Conservation (phyloP, 352 stramenopile species). For the Phytopythium oedochilum region DNA sequence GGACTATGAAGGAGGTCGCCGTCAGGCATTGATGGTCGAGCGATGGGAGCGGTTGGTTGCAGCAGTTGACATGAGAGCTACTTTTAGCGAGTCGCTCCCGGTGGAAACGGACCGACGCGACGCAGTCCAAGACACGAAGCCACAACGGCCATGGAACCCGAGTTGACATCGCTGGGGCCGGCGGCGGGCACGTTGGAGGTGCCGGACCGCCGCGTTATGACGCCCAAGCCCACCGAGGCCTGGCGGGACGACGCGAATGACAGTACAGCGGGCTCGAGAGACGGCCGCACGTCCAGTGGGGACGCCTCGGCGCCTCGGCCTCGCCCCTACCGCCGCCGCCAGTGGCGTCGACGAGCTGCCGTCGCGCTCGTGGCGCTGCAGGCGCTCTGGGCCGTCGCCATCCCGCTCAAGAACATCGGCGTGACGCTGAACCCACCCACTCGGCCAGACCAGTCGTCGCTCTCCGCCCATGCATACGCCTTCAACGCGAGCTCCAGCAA, state of each 20-base stretch:
- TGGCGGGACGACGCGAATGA: not conserved
- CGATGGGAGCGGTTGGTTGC: no score
- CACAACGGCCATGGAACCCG: not conserved
- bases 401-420: constrained; percentile 40
- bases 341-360: not conserved
- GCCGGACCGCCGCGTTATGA: not conserved
- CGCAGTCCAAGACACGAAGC: no score
- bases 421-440: constrained; percentile 27
- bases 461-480: constrained; percentile 1
- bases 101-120: no score
- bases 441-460: constrained; percentile 13
- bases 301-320: not conserved
- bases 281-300: no score
- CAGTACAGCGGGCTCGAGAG: no score
- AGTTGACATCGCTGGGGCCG: constrained; percentile 3
- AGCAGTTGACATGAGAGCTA: no score
- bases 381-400: constrained; percentile 26
- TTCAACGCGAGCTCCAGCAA: constrained; percentile 1
- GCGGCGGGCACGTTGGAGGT: not conserved
- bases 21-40: no score
- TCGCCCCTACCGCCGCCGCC: not conserved
- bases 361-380: constrained; percentile 22
- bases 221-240: constrained; percentile 1
- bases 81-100: not conserved
- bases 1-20: not conserved